A percentile compares a stretch with the other conserved stretches of the same genome.
Conservation (phyloP, 306 rosid species). For the Calophaca sinica region DNA sequence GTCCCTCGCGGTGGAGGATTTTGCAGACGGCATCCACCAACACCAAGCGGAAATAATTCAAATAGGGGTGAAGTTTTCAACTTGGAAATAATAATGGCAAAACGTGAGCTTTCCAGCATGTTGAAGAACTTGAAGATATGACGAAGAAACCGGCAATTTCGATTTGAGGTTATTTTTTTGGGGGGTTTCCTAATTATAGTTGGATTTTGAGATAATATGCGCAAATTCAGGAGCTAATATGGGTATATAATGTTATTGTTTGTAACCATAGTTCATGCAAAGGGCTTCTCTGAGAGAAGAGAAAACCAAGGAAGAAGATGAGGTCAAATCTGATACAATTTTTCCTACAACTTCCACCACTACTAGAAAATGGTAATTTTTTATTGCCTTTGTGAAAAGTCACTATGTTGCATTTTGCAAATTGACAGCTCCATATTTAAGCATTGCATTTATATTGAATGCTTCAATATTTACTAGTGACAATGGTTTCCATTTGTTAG, state of each 20-base stretch:
- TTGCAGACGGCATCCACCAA: neutral
- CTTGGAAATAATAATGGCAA: slow-evolving; percentile 59
- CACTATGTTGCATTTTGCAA: neutral
- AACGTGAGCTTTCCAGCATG: slow-evolving; percentile 73
- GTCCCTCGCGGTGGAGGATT: neutral
- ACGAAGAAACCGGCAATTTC: neutral
- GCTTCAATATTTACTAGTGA: neutral
- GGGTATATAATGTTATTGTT: neutral
- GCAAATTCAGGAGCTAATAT: neutral
- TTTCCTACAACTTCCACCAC: slow-evolving; percentile 17
- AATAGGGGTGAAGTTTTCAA: neutral
- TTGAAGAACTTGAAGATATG: slow-evolving; percentile 80
- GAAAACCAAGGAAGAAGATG: slow-evolving; percentile 61
- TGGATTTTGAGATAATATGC: neutral
- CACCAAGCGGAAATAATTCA: neutral
- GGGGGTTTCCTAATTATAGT: neutral
- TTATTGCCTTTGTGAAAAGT: neutral
- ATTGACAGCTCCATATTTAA: neutral
- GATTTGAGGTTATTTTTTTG: neutral
- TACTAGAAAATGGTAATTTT: slow-evolving; percentile 62
- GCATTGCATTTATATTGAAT: too few species aligned
- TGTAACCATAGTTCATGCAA: slow-evolving; percentile 76
- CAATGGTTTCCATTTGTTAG: neutral
- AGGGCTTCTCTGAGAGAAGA: slow-evolving; percentile 77
- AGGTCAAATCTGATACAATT: slow-evolving; percentile 51